Evolutionary conservation across 345 rosid species (phyloP), one percentile per base, ranked within the genome.

Genomic region (Erodium maritimum): DNA sequence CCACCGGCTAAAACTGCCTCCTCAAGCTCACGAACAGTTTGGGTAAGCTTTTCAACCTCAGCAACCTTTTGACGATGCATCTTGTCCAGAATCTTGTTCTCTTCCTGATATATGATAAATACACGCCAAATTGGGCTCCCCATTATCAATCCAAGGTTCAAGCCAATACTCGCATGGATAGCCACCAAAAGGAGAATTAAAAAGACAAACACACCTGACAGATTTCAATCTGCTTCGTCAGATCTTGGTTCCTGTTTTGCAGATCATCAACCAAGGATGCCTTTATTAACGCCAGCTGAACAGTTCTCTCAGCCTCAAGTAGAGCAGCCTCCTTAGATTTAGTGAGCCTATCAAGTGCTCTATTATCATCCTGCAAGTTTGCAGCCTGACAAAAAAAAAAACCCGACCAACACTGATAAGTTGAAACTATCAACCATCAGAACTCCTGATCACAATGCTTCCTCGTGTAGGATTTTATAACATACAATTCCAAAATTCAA

Each of bases 1-100:
- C 82, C 82, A 46, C 77, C 82, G 50, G 82, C 75, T 54, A 78
- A 72, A 61, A 78, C 75, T 61, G 77, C 77, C 71, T 78, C 82
- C 67, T 78, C 82, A 56, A 78, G 82, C 69, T 78, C 79, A 17
- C 69, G 68, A 19, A 78, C 82, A 58, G 75, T 75, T 69, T 78
- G 82, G 37, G 68, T 78, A 19, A 78, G 75, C 69, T 78, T 78
- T 70, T 78, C 82, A 25, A 78, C 82, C 67, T 78, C 79, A n/a
- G 79, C 69, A 60, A 78, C 79, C 66, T 75, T 78, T 69, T 75
- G 82, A 33, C 82, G 52, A 42, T 75, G 79, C 79, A 75, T 69
- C 67, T 69, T 78, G 66, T 78, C 82, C 18, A 78, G 56, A 62
- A 75, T 78, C 64, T 65, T 78, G 65, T 75, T 78, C 67, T 78